Percentiles rank a stretch among this genome's conserved stretches.
Conservation (phyloP, 805 yeast genomes). For the Saccharomycopsis malanga region DNA sequence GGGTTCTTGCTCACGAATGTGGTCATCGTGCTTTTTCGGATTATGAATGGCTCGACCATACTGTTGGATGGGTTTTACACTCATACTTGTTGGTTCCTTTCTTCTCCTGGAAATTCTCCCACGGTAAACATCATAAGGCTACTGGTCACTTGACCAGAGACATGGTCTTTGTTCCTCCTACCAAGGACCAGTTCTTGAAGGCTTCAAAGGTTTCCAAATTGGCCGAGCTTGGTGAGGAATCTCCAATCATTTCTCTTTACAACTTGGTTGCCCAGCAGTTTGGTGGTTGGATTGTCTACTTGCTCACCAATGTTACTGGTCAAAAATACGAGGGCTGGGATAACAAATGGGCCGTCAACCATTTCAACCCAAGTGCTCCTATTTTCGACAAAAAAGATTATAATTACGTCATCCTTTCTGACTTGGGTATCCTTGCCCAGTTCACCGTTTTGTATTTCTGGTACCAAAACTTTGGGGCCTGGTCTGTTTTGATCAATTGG, state of each 20-base stretch:
- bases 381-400: slow-evolving; percentile 67
- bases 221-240: slow-evolving; percentile 60
- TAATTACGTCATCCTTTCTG: slow-evolving; percentile 64
- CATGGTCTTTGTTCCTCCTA: slow-evolving; percentile 77
- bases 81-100: slow-evolving; percentile 75
- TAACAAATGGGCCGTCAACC: slow-evolving; percentile 46
- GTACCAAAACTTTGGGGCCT: slow-evolving; percentile 55
- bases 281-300: slow-evolving; percentile 69
- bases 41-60: slow-evolving; percentile 64
- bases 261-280: slow-evolving; percentile 59
- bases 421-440: slow-evolving; percentile 59
- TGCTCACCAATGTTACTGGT: slow-evolving; percentile 69
- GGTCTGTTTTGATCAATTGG: slow-evolving; percentile 61
- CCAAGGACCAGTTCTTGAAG: slow-evolving; percentile 48
- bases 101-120: slow-evolving; percentile 81
- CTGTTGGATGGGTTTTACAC: slow-evolving; percentile 79
- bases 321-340: slow-evolving; percentile 46
- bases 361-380: slow-evolving; percentile 68
- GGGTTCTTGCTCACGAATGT: slow-evolving; percentile 86
- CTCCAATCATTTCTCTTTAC: slow-evolving; percentile 60
- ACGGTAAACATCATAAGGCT: slow-evolving; percentile 85
- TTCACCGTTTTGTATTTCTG: slow-evolving; percentile 48
- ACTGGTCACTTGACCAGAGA: slow-evolving; percentile 79
- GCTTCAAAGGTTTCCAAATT: slow-evolving; percentile 34
- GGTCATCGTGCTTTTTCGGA: slow-evolving; percentile 77